Evolutionary conservation across 257 asterid species (phyloP).

Genomic region (Nicotiana obtusifolia): DNA sequence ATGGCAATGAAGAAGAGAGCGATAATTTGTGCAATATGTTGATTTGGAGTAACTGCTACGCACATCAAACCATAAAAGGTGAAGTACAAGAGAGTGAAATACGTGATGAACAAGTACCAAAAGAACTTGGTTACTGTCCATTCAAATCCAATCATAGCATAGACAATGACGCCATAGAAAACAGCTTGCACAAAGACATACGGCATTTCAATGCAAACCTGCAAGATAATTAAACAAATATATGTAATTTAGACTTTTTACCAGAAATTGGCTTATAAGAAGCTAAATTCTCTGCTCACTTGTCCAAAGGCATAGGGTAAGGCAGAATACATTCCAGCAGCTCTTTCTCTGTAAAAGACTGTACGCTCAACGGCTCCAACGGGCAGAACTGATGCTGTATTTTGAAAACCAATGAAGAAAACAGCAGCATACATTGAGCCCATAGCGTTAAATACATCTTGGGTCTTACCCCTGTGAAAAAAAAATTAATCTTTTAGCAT

Average conservation of each 20-base stretch:
- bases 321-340: slow-evolving; percentile 82
- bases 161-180: slow-evolving; percentile 45
- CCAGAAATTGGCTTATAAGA: not conserved
- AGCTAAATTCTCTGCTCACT: slow-evolving; percentile 18
- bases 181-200: slow-evolving; percentile 48
- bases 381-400: slow-evolving; percentile 60
- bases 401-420: slow-evolving; percentile 53
- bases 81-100: slow-evolving; percentile 56
- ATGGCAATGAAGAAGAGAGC: slow-evolving; percentile 39
- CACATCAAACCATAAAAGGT: slow-evolving; percentile 81
- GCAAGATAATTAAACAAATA: slow-evolving; percentile 9
- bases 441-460: slow-evolving; percentile 55
- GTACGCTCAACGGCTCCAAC: slow-evolving; percentile 74
- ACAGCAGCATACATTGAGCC: slow-evolving; percentile 70
- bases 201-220: slow-evolving; percentile 56
- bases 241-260: not conserved
- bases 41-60: slow-evolving; percentile 65
- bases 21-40: slow-evolving; percentile 51
- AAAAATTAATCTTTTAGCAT: slow-evolving; percentile 5
- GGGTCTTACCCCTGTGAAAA: slow-evolving; percentile 30
- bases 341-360: slow-evolving; percentile 67
- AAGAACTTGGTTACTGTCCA: slow-evolving; percentile 62
- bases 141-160: slow-evolving; percentile 61
- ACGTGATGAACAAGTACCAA: slow-evolving; percentile 65
- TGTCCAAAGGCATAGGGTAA: slow-evolving; percentile 76